Conservation (phyloP, 1,284 basidiomycete species). For the Kwoniella shivajii region DNA sequence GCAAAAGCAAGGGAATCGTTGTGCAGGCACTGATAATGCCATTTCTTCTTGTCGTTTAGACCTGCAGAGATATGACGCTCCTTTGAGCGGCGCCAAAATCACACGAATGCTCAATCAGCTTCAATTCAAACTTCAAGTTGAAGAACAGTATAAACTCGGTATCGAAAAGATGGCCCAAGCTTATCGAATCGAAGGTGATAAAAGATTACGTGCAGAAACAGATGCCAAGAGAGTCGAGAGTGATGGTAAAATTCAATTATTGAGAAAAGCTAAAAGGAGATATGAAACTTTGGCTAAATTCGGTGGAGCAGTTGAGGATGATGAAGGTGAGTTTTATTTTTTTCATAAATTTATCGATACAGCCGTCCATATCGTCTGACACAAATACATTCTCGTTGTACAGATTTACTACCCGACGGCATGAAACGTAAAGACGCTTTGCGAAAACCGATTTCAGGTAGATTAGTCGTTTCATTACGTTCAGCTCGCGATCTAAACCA, state of each 20-base stretch:
- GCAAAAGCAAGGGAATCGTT: too few relatives aligned
- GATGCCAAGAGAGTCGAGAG: constrained; percentile 92
- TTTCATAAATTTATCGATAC: neutral
- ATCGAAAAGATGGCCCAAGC: constrained; percentile 98
- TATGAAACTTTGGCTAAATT: constrained; percentile 96
- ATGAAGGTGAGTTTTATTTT: constrained; percentile 62
- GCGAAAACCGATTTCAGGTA: constrained; percentile 91
- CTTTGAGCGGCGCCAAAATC: constrained; percentile 94
- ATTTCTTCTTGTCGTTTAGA: constrained; percentile 59
- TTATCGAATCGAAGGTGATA: constrained; percentile 93
- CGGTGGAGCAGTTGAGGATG: constrained; percentile 79
- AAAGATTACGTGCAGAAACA: constrained; percentile 86
- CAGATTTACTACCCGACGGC: constrained; percentile 64
- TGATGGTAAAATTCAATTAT: constrained; percentile 92
- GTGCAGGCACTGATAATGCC: neutral
- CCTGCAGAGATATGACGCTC: constrained; percentile 96
- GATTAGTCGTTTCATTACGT: constrained; percentile 83
- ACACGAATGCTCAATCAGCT: constrained; percentile 97
- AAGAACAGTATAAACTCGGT: constrained; percentile 96
- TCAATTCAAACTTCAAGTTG: constrained; percentile 98
- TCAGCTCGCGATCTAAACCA: constrained; percentile 94
- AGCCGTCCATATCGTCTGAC: neutral
- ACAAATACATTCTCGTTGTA: neutral
- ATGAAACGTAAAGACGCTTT: constrained; percentile 83
- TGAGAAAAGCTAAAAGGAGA: constrained; percentile 87